Evolutionary conservation across 1,139 yeast species (phyloP).

Genomic region (Suhomyces guaymorum): DNA sequence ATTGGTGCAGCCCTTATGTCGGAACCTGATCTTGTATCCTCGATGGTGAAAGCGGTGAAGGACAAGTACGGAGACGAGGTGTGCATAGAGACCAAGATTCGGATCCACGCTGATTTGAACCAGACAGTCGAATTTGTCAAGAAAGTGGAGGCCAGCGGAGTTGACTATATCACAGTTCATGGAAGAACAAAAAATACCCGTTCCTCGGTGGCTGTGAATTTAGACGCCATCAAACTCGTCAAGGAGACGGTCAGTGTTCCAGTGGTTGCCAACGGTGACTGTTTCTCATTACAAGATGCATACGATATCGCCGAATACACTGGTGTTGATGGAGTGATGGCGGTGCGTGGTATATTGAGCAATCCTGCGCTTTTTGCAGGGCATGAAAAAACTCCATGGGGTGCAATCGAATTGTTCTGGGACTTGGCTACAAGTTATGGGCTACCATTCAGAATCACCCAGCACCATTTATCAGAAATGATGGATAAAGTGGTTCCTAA

Average conservation of each 20-base stretch:
- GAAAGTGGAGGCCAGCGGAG: constrained; percentile 81
- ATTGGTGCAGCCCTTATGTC: constrained; percentile 95
- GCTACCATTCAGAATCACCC: constrained; percentile 76
- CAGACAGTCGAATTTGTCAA: constrained; percentile 75
- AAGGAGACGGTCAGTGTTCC: constrained; percentile 68
- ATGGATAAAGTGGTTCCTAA: constrained; percentile 61
- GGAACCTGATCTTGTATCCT: constrained; percentile 75
- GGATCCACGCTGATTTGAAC: constrained; percentile 75
- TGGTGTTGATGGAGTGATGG: constrained; percentile 91
- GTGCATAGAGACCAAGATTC: constrained; percentile 84
- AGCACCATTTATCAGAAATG: constrained; percentile 91
- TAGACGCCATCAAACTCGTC: constrained; percentile 74
- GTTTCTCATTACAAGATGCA: constrained; percentile 68
- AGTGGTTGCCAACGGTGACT: constrained; percentile 95
- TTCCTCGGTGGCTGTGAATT: constrained; percentile 77
- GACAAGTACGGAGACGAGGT: constrained; percentile 65
- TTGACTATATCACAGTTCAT: constrained; percentile 90
- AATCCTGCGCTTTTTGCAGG: constrained; percentile 92
- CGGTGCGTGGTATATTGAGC: constrained; percentile 82
- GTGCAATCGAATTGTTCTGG: constrained; percentile 81
- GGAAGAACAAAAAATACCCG: constrained; percentile 87
- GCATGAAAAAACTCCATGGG: constrained; percentile 77
- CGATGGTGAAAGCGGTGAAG: constrained; percentile 84
- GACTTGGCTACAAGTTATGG: constrained; percentile 78
- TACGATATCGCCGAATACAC: constrained; percentile 60